Conservation (phyloP, 192 early-diverging fungal genomes). For the Helicostylum pulchrum region DNA sequence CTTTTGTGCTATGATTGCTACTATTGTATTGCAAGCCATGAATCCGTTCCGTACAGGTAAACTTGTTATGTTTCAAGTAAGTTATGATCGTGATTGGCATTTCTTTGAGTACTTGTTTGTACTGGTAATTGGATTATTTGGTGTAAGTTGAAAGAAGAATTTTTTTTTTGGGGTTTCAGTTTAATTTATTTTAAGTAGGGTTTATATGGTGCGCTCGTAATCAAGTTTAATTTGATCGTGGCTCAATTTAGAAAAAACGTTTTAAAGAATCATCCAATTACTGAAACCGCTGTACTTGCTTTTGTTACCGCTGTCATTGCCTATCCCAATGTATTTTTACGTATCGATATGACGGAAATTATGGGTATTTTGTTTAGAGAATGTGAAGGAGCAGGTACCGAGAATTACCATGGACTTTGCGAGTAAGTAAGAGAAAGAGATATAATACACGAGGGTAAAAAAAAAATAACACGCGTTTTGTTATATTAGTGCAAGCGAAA, state of each 20-base stretch:
- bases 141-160: slow-evolving; percentile 43
- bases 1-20: slow-evolving; percentile 95
- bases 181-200: slow-evolving; percentile 44
- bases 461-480: slow-evolving; percentile 22
- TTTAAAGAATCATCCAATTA: slow-evolving; percentile 61
- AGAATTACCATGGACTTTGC: slow-evolving; percentile 64
- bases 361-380: slow-evolving; percentile 72
- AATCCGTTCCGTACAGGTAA: slow-evolving; percentile 97
- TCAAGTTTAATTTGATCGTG: slow-evolving; percentile 67
- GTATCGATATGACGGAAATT: slow-evolving; percentile 85
- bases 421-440: slow-evolving; percentile 31
- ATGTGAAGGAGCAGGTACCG: slow-evolving; percentile 53
- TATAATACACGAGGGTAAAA: not conserved
- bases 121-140: slow-evolving; percentile 74
- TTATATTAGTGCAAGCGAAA: slow-evolving; percentile 23
- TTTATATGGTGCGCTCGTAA: slow-evolving; percentile 75
- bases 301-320: slow-evolving; percentile 64
- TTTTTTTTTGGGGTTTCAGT: not conserved
- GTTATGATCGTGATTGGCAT: slow-evolving; percentile 92
- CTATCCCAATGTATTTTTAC: slow-evolving; percentile 70
- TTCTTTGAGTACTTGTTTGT: slow-evolving; percentile 88
- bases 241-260: slow-evolving; percentile 68
- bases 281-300: slow-evolving; percentile 62
- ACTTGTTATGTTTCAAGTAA: slow-evolving; percentile 94
- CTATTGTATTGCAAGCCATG: slow-evolving; percentile 83